Conservation (phyloP, 352 stramenopile species). For the Phytophthora sp. region DNA sequence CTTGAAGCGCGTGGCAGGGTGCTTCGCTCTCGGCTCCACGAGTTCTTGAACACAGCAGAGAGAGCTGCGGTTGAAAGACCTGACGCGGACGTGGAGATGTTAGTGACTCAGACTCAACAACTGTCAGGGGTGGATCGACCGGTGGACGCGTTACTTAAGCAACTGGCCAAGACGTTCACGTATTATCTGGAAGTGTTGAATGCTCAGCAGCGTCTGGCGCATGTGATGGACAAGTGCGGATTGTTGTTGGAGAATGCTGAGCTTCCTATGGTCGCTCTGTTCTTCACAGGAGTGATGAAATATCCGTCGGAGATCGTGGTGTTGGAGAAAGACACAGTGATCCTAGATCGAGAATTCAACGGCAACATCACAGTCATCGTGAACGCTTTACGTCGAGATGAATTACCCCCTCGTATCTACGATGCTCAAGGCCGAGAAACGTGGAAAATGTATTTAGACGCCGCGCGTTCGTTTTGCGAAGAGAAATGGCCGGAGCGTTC, state of each 20-base stretch:
- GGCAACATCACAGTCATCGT: conserved; percentile 42
- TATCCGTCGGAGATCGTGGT: conserved; percentile 35
- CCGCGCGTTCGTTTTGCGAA: conserved; percentile 61
- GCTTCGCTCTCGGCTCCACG: conserved; percentile 38
- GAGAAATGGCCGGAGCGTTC: conserved; percentile 68
- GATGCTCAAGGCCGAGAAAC: conserved; percentile 33
- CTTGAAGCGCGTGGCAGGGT: conserved; percentile 56
- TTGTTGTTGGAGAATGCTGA: conserved; percentile 49
- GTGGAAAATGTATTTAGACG: conserved; percentile 49
- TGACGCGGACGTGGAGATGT: background rate
- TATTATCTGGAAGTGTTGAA: conserved; percentile 64
- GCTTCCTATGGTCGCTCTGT: conserved; percentile 51
- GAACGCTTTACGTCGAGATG: conserved; percentile 35
- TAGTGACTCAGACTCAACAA: conserved; percentile 7
- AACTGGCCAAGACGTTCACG: conserved; percentile 66
- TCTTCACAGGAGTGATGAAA: conserved; percentile 33
- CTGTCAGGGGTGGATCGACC: background rate
- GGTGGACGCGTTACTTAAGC: conserved; percentile 45
- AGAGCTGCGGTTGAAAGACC: background rate
- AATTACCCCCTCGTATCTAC: conserved; percentile 42
- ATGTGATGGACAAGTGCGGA: conserved; percentile 30
- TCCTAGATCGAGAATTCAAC: conserved; percentile 32
- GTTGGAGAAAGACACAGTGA: conserved; percentile 20
- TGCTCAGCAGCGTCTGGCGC: conserved; percentile 39
- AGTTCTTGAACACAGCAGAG: conserved; percentile 14